phyloP scores from a whole-genome alignment of 2,329 filamentous ascomycete genomes.

The Aureobasidium uvarum region DNA sequence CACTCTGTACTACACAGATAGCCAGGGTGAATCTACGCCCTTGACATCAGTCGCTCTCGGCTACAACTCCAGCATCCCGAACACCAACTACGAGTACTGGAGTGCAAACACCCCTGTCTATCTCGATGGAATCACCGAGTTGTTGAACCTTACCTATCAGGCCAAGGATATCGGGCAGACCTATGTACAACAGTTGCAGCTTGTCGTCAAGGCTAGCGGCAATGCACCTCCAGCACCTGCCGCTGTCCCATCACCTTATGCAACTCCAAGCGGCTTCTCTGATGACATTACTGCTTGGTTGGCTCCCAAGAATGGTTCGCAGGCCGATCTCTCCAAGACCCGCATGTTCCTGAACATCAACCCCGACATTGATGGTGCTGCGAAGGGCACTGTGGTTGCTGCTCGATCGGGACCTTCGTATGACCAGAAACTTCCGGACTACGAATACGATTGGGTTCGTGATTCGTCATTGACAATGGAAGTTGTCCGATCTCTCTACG shows the following conservation, averaged over 20 bases:
- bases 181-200: slow-evolving; percentile 32
- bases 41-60: slow-evolving; percentile 33
- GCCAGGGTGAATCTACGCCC: slow-evolving; percentile 35
- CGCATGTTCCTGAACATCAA: slow-evolving; percentile 40
- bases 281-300: slow-evolving; percentile 37
- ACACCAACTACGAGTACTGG: slow-evolving; percentile 36
- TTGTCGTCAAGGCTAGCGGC: slow-evolving; percentile 33
- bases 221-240: slow-evolving; percentile 30
- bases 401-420: slow-evolving; percentile 35
- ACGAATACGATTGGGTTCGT: slow-evolving; percentile 39
- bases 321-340: slow-evolving; percentile 32
- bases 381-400: slow-evolving; percentile 37
- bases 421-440: slow-evolving; percentile 34
- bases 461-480: slow-evolving; percentile 37
- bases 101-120: slow-evolving; percentile 34
- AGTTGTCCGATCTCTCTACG: slow-evolving; percentile 35
- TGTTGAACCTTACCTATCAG: slow-evolving; percentile 37
- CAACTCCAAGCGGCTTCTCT: slow-evolving; percentile 34
- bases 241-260: slow-evolving; percentile 34
- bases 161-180: slow-evolving; percentile 35
- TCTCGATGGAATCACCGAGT: slow-evolving; percentile 35
- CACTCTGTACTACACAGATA: slow-evolving; percentile 37
- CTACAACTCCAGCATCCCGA: slow-evolving; percentile 33
- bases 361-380: slow-evolving; percentile 34
- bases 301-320: slow-evolving; percentile 30